phyloP scores from a whole-genome alignment of 768 basidiomycete genomes.

The Psilocybe cyanescens region DNA sequence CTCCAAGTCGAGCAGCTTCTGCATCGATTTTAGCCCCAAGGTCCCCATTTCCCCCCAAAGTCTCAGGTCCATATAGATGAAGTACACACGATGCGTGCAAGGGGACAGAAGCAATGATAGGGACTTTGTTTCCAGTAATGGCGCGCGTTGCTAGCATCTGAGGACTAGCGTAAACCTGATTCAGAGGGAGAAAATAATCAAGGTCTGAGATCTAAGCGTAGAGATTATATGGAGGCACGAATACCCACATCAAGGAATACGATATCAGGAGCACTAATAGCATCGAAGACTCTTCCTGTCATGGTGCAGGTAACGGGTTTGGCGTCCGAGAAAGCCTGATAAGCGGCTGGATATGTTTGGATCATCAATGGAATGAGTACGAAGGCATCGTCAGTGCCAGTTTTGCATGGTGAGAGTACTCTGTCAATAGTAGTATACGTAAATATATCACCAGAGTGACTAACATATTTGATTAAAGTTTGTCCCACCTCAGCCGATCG shows the following conservation, averaged over 20 bases:
- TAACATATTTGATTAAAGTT: too few relatives aligned
- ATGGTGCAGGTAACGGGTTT: slow-evolving; percentile 14
- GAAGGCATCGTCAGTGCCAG: background rate
- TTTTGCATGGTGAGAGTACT: background rate
- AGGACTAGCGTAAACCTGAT: background rate
- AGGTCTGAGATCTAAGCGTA: background rate
- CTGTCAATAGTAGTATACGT: background rate
- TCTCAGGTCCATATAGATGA: background rate
- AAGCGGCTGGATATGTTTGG: background rate
- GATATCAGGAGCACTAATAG: slow-evolving; percentile 6
- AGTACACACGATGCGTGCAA: background rate
- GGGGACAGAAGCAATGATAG: background rate
- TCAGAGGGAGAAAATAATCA: background rate
- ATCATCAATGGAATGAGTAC: background rate
- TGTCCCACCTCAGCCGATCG: too few relatives aligned
- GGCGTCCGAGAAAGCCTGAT: slow-evolving; percentile 8
- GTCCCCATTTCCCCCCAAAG: slow-evolving; percentile 1
- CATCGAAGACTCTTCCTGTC: slow-evolving; percentile 10
- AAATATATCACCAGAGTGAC: background rate
- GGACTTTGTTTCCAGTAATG: background rate
- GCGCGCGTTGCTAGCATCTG: slow-evolving; percentile 1
- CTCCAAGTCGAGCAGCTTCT: background rate
- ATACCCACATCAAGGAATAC: slow-evolving; percentile 16
- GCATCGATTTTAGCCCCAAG: background rate
- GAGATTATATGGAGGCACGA: too few relatives aligned